Evolutionary conservation across 306 rosid genomes (phyloP), one percentile per base, ranked within the genome.

Genomic region (Prunus kanzakura): DNA sequence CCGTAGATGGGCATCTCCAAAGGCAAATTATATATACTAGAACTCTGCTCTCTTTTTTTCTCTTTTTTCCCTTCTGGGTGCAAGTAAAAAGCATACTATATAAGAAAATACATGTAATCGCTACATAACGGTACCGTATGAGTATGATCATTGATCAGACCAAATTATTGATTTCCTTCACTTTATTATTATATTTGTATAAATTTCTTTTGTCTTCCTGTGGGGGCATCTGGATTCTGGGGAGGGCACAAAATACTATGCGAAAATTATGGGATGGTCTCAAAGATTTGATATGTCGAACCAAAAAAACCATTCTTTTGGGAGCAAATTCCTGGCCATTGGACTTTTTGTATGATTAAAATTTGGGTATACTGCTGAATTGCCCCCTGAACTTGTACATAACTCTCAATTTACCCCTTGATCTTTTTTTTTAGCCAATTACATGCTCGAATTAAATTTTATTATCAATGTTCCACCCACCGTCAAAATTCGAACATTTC

Each of bases 1-100:
- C 96, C 93, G 64, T 89, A 83, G 71, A 69, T 23, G 7, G 9
- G 43, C 43, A 38, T 38, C 43, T 38, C 43, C 43, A 35, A 35
- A 35, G 41, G 41, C 41, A 35, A 6, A 35, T 35, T 35, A 35
- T 35, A 35, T 35, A 5, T 35, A 32, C 38, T 5, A 32, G 38
- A 35, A 58, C 0, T 38, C 43, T 38, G 43, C 43, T 7, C 43
- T 32, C 6, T 38, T 16, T 62, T 63, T 29, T 16, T 1, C 2
- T 63, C 15, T 29, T 7, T 30, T 62, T 63, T 3, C 13, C 16
- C 3, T 29, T 63, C 15, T 15, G 16, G 67, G 30, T 58, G 18
- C 32, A 22, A 23, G 64, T 6, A 52, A 22, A 38, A 18, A 19
- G 19, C 45, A 47, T 23, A 47, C 32, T 25, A 10, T 22, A 2